Evolutionary conservation across 352 stramenopile species (phyloP).

Genomic region (Phytopythium helicoides): DNA sequence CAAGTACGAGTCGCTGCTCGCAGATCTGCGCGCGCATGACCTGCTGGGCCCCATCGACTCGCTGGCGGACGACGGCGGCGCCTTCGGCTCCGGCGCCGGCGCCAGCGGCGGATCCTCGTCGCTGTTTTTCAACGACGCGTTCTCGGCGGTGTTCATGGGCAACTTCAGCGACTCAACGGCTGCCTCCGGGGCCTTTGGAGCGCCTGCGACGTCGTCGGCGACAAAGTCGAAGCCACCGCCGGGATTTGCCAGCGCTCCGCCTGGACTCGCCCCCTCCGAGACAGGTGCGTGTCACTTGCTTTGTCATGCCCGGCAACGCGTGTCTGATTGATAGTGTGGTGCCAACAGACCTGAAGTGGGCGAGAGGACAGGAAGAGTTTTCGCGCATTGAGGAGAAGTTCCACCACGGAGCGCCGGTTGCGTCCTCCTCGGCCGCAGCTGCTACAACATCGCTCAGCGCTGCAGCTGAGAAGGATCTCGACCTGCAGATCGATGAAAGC

Average conservation of each 20-base stretch:
- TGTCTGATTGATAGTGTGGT: no score
- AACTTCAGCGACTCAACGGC: conserved; percentile 52
- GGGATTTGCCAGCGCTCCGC: conserved; percentile 51
- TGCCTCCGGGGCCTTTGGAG: conserved; percentile 4
- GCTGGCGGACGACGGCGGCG: conserved; percentile 7
- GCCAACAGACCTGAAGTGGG: conserved; percentile 65
- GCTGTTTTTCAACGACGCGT: conserved; percentile 85
- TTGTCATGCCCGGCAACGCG: no score
- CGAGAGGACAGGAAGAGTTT: conserved; percentile 70
- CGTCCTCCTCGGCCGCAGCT: conserved; percentile 4
- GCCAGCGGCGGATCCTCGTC: conserved; percentile 59
- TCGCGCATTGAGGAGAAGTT: conserved; percentile 59
- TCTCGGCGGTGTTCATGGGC: conserved; percentile 82
- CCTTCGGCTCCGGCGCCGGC: conserved; percentile 10
- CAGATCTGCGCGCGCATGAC: conserved; percentile 82
- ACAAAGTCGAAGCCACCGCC: conserved; percentile 26
- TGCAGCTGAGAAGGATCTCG: conserved; percentile 31
- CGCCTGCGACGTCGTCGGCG: background rate
- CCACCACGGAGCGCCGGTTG: conserved; percentile 9
- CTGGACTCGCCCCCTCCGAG: conserved; percentile 52
- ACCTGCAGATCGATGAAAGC: conserved; percentile 58
- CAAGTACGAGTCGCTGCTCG: conserved; percentile 86
- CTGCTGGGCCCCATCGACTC: conserved; percentile 65
- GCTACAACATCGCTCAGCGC: background rate
- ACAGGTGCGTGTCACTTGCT: conserved; percentile 10